Percentiles rank a stretch among this genome's conserved stretches.
Evolutionary conservation across 768 basidiomycete genomes (phyloP).

Genomic region (Naganishia randhawae): DNA sequence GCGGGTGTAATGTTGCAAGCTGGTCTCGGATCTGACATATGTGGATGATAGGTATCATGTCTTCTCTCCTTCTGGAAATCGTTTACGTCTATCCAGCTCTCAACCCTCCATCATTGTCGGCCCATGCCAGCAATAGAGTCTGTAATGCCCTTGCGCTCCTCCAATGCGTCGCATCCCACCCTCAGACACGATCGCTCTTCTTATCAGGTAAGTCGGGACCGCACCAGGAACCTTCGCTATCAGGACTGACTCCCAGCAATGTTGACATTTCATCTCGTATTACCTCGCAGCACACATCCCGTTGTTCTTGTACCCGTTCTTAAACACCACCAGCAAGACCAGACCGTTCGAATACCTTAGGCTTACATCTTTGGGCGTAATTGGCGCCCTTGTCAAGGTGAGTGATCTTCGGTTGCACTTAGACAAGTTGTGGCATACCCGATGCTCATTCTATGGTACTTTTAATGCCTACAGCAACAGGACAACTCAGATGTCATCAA

Average conservation of each 20-base stretch:
- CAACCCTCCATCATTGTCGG: constrained; percentile 90
- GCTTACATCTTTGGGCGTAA: constrained; percentile 98
- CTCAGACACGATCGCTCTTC: constrained; percentile 91
- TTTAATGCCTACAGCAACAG: constrained; percentile 68
- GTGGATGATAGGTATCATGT: constrained; percentile 76
- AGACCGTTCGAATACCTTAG: constrained; percentile 99
- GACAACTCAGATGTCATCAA: constrained; percentile 99
- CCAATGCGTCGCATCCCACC: constrained; percentile 96
- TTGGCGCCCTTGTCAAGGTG: constrained; percentile 97
- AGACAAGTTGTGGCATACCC: not conserved
- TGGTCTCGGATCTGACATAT: not conserved
- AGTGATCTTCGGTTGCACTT: constrained; percentile 32
- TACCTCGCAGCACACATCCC: constrained; percentile 78
- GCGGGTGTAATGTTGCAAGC: not conserved
- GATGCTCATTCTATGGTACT: not conserved
- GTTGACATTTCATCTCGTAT: not conserved
- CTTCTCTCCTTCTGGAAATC: constrained; percentile 92
- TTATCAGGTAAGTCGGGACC: constrained; percentile 65
- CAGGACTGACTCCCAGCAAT: not conserved
- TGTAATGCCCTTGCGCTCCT: constrained; percentile 97
- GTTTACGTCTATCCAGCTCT: constrained; percentile 96
- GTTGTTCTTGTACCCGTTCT: constrained; percentile 88
- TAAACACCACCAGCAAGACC: constrained; percentile 98
- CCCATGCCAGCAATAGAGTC: constrained; percentile 95
- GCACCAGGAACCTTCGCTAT: not conserved